Evolutionary conservation across 352 stramenopile species (phyloP), one percentile per base, ranked within the genome.

Genomic region (Pythium phragmiticola): DNA sequence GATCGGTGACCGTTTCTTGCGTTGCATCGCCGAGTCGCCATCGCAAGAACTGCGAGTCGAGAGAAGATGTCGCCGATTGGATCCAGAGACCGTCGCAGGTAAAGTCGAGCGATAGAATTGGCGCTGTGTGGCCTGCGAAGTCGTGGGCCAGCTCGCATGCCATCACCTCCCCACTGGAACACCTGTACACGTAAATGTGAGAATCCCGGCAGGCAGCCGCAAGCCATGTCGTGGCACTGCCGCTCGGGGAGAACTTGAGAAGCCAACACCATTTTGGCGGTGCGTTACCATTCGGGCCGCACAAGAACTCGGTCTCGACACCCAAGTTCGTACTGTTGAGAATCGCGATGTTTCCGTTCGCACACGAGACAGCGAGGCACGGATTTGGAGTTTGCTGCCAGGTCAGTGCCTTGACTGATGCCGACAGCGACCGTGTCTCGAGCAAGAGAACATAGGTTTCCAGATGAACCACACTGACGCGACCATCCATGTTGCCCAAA

Each of bases 141-240:
- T 74, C 76, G 42, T 89, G 72, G 2, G 69, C 46, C 48, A 88
- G 56, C 12, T 84, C 77, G 55, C 78, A 81, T 4, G 23, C 72
- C 33, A 53, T 57, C 4, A 23, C 7, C 21, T 62, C 45, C 4
- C 33, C 71, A 21, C 39, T 64, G 12, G 9, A 58, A 19, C 56
- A 50, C 23, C 52, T 52, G 30, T 92, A 92, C 7, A 96, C 70
- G 68, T 95, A 94, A 17, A 96, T 76, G 28, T 77, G 81, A 46
- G 77, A 90, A 63, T 96, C 80, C 23, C 82, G 77, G 65, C 75
- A 91, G 1, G 73, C 86, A 75, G 66, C 52, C 63, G 82, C 63
- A 73, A 74, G 70, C 55, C 76, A 59, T 60, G 63, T 36, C 13
- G 63, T 63, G 54, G 30, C 33, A 17, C 52, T 69, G 2, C 53